Evolutionary conservation across 140 eudicot species (phyloP), one percentile per base, ranked within the genome.

Genomic region (Oenanthe javanica): DNA sequence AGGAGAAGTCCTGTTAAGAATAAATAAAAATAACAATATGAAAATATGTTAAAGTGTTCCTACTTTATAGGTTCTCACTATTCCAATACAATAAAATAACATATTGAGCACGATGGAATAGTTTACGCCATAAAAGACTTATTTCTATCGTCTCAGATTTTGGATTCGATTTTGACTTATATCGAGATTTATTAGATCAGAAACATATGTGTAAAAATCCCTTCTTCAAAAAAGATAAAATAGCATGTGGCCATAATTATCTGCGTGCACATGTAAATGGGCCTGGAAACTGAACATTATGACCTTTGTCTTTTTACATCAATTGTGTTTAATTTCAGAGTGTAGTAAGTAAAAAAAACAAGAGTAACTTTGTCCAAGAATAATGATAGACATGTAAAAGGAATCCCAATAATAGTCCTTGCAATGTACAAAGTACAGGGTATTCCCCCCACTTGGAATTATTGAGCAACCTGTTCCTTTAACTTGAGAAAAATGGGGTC

Each of bases 391-490:
- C 4, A n/a, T 61, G 69, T 61, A 8, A 14, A 23, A 63, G 70
- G 71, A 9, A 63, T 23, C 71, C 40, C 40, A 63, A 63, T 63
- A 63, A 63, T 63, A 63, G 40, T 23, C 71, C 71, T 25, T 63
- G 71, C 4, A n/a, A 6, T 61, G 69, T 63, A 63, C 38, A 63
- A 63, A 69, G 75, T 13, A 69, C 47, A 69, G 47, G 15, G 75
- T 38, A 38, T 70, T 25, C 74, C 45, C 74, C 74, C n/a, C n/a
- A 69, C 74, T 36, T 36, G 47, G 46, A 31, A 69, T 69, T 69
- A 69, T 69, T 69, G 74, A 69, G 74, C 47, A 15, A 27, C 12
- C 74, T 69, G 74, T n/a, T 69, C 47, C 76, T 43, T 43, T 51
- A 40, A 72, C 13, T 16, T 36, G 76, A 38, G 52, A 43, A 8